phyloP scores from a whole-genome alignment of 345 rosid genomes.

The Murraya koenigii region DNA sequence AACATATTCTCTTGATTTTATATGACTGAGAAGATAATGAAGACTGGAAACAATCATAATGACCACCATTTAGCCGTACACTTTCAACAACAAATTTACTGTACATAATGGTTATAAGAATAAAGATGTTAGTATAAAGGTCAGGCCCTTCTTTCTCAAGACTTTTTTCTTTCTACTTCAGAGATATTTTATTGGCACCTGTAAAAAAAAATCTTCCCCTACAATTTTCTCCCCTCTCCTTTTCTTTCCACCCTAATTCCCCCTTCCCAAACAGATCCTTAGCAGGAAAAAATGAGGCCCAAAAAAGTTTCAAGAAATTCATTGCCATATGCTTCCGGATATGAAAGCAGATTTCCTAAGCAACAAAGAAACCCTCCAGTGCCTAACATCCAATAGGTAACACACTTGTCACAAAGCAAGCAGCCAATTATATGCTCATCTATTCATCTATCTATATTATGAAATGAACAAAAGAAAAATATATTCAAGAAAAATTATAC shows the following conservation, averaged over 20 bases:
- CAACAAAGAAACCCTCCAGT: not conserved
- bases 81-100: not conserved
- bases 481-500: not conserved
- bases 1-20: not conserved
- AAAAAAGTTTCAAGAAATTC: not conserved
- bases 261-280: not conserved
- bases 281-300: not conserved
- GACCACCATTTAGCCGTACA: not conserved
- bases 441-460: not conserved
- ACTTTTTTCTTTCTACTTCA: too few relatives aligned
- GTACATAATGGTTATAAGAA: not conserved
- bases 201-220: not conserved
- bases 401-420: not conserved
- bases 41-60: not conserved
- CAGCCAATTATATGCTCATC: not conserved
- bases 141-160: not conserved
- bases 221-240: not conserved
- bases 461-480: not conserved
- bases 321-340: not conserved
- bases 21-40: not conserved
- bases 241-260: not conserved
- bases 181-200: not conserved
- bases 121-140: not conserved
- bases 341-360: not conserved
- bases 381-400: not conserved